Evolutionary conservation across 23 red algal genomes (phyloP), one percentile per base, ranked within the genome.

Genomic region (Chondrus crispus): DNA sequence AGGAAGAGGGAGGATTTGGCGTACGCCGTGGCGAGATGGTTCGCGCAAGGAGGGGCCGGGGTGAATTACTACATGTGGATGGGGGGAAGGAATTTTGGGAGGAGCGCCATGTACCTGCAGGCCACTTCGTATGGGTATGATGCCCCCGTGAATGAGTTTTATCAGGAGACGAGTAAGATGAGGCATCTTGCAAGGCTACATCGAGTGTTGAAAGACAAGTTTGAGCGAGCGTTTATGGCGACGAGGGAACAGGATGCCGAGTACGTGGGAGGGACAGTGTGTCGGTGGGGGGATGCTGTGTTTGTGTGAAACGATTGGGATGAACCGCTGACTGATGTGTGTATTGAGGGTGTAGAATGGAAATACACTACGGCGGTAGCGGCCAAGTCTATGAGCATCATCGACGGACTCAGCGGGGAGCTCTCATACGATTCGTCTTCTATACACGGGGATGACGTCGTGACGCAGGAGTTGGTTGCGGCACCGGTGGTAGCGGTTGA

Each of bases 1-100:
- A 93, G 93, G 70, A 29, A 58, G 48, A 57, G 74, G 18, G 16
- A 39, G 20, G 96, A 98, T 81, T 64, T 98, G 30, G 80, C 84
- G 78, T 98, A 98, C 62, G 70, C 84, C 5, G 84, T 91, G 3
- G 84, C 90, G 14, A 89, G 93, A 39, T 95, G 93, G 74, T 90
- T 93, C 38, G 96, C 96, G 14, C 64, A 35, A 3, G 96, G 96
- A 35, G 96, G 96, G 19, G 77, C 68, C 12, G 96, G 88, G 4
- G 52, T 95, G 36, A 95, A 93, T 82, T 98, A 95, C 68, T 98
- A 98, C 82, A 98, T 98, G 96, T 95, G 87, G 80, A 90, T 88
- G 73, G 96, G 96, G 2, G 96, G 96, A 3, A 98, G 88, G 19
- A 95, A 98, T 60, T 90, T 83, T 79, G 83, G 84, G 0, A 71